Evolutionary conservation across 2,329 filamentous ascomycete genomes (phyloP).

Genomic region (Penicillium glabrum): DNA sequence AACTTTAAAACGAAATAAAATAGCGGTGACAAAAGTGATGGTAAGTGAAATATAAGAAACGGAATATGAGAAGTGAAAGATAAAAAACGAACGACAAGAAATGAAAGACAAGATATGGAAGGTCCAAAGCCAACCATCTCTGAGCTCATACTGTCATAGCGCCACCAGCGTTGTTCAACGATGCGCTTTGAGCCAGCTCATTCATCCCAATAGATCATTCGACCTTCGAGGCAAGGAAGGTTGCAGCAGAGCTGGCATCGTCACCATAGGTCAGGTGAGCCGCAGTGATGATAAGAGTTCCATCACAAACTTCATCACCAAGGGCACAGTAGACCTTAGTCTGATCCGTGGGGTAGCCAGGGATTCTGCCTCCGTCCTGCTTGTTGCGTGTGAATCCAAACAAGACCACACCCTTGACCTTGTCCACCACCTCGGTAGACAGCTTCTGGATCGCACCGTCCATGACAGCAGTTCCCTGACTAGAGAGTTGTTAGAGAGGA

Average conservation of each 20-base stretch:
- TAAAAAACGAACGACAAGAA: too few relatives aligned
- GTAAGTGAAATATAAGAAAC: not conserved
- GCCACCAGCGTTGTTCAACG: not conserved
- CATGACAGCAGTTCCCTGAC: constrained; percentile 48
- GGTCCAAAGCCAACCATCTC: not conserved
- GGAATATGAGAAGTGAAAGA: not conserved
- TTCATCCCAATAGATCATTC: not conserved
- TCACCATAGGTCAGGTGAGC: constrained; percentile 40
- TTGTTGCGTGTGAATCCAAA: constrained; percentile 46
- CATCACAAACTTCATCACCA: constrained; percentile 52
- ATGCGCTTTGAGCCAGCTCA: not conserved
- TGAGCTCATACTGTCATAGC: not conserved
- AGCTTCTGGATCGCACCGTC: constrained; percentile 41
- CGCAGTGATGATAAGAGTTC: constrained; percentile 42
- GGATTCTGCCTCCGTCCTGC: constrained; percentile 41
- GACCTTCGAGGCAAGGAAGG: constrained; percentile 23
- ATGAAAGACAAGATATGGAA: not conserved
- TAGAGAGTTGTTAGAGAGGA: constrained; percentile 1
- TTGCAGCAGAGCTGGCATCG: constrained; percentile 31
- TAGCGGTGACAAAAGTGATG: not conserved
- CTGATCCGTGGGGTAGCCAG: constrained; percentile 44
- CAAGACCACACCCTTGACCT: constrained; percentile 40
- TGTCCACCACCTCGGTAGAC: constrained; percentile 14
- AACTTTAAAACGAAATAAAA: not conserved
- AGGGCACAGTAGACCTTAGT: constrained; percentile 38